These are phyloP conservation scores for Populus alba DNA, from an alignment of 345 rosid species.

Conservation along the genomic window DNA sequence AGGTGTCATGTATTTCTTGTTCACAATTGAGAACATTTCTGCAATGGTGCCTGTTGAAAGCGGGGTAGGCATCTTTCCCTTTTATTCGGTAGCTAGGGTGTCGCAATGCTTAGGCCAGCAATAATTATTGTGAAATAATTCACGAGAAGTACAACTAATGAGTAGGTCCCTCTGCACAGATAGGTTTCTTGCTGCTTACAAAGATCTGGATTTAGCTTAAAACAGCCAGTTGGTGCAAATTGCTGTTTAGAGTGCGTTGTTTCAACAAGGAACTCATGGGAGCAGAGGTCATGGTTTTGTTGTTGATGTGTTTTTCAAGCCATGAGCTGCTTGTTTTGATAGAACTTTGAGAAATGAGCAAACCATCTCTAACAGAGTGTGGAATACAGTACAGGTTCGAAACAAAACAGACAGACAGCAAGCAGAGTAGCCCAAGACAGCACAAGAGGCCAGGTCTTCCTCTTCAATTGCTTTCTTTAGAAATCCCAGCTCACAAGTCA, in stretches of 20 bases:
- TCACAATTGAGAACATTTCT: neutral
- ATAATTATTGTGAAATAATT: neutral
- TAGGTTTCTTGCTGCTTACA: neutral
- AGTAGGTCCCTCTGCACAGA: neutral
- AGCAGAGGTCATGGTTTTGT: neutral
- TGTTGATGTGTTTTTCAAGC: neutral
- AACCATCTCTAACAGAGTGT: neutral
- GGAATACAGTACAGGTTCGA: neutral
- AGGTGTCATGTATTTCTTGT: conserved; percentile 1
- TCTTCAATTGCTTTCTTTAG: neutral
- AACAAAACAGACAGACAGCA: neutral
- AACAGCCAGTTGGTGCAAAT: neutral
- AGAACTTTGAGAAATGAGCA: neutral
- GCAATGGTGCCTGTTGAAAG: neutral
- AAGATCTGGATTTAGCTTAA: neutral
- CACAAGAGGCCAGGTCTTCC: neutral
- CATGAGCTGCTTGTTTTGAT: neutral
- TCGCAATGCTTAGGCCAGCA: neutral
- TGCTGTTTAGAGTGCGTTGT: neutral
- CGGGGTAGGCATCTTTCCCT: neutral
- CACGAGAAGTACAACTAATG: neutral
- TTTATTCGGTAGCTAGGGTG: neutral
- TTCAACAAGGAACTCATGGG: neutral
- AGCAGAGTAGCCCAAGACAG: neutral
- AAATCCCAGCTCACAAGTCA: neutral